phyloP scores from a whole-genome alignment of 108 stramenopile genomes.

The Hondaea fermentalgiana region DNA sequence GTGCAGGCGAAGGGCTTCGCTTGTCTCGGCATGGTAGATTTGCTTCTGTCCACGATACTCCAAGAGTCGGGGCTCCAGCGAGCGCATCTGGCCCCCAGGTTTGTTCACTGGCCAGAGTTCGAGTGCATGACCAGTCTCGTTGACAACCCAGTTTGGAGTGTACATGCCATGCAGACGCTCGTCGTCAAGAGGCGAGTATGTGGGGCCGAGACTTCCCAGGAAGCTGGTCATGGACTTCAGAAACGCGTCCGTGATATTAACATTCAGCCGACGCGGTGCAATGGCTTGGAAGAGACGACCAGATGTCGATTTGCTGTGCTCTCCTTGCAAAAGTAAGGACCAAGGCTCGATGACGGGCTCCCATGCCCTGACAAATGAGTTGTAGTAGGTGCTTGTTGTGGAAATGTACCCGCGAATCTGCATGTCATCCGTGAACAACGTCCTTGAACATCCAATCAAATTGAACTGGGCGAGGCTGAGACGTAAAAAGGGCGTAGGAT shows the following conservation, averaged over 20 bases:
- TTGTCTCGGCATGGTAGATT: neutral
- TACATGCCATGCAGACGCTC: slow-evolving; percentile 15
- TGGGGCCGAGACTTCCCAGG: neutral
- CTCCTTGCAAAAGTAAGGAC: neutral
- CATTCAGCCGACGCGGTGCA: neutral
- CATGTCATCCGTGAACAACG: neutral
- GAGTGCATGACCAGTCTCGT: neutral
- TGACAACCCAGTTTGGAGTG: neutral
- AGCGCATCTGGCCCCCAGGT: neutral
- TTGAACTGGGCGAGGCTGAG: neutral
- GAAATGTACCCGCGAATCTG: neutral
- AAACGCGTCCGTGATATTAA: neutral
- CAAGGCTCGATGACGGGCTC: neutral
- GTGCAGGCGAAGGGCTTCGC: neutral
- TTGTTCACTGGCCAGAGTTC: neutral
- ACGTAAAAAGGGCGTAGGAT: neutral
- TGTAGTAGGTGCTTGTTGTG: neutral
- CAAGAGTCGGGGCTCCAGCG: neutral
- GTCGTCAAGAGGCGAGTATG: neutral
- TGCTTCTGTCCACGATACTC: neutral
- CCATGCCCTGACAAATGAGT: neutral
- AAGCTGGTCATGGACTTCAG: neutral
- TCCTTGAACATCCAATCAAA: neutral
- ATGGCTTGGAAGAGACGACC: neutral
- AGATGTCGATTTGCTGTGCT: neutral